Conservation (phyloP, 2,329 filamentous ascomycete species). For the Allantophomopsis cytisporea region DNA sequence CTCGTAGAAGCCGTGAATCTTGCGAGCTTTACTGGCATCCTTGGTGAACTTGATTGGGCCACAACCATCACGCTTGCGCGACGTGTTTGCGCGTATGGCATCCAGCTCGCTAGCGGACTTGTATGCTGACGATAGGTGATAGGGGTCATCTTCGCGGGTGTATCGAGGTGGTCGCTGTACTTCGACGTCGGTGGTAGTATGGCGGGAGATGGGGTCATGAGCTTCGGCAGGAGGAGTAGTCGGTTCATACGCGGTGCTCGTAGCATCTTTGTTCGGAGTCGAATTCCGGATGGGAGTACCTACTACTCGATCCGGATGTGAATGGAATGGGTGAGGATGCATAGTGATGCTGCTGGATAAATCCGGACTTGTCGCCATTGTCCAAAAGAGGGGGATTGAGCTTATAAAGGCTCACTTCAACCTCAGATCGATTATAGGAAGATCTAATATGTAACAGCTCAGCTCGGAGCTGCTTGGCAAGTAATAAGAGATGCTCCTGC, state of each 20-base stretch:
- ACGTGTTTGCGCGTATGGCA: constrained; percentile 67
- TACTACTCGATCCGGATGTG: constrained; percentile 13
- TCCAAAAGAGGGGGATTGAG: too few species aligned
- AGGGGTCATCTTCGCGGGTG: constrained; percentile 57
- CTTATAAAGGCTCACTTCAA: too few species aligned
- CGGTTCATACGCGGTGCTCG: constrained; percentile 26
- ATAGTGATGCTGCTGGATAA: constrained; percentile 16
- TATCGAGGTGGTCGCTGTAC: constrained; percentile 15
- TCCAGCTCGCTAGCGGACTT: constrained; percentile 69
- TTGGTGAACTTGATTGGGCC: constrained; percentile 20
- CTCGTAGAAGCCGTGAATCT: constrained; percentile 71
- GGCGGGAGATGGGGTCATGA: constrained; percentile 14
- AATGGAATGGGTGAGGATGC: constrained; percentile 16
- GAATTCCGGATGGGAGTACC: constrained; percentile 3
- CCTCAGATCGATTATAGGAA: too few species aligned
- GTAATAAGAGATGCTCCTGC: too few species aligned
- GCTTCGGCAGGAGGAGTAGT: constrained; percentile 11
- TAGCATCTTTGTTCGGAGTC: constrained; percentile 18
- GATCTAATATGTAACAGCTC: too few species aligned
- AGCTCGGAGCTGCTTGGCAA: too few species aligned
- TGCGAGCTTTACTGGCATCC: constrained; percentile 24
- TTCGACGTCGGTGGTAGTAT: constrained; percentile 18
- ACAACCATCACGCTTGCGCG: constrained; percentile 52
- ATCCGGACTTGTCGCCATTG: constrained; percentile 11
- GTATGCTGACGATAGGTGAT: constrained; percentile 61